These are phyloP conservation scores for Pseudozyma hubeiensis DNA, from an alignment of 1,284 basidiomycete species.

Conservation along the genomic window DNA sequence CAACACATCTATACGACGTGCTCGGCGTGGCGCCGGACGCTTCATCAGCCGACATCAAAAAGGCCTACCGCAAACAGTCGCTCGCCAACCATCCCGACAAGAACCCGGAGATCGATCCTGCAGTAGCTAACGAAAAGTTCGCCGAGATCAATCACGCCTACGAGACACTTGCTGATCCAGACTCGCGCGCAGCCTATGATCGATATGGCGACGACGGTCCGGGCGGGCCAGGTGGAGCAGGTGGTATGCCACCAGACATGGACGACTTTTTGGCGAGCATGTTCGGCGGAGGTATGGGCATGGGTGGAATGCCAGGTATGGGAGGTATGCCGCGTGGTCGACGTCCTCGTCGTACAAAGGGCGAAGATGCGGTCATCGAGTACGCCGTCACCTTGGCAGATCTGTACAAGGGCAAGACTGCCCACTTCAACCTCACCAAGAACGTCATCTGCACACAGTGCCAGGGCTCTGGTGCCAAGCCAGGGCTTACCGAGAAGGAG, in stretches of 20 bases:
- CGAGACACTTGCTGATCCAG: constrained; percentile 62
- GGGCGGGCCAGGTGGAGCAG: constrained; percentile 36
- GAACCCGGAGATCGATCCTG: constrained; percentile 60
- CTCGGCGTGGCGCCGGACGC: constrained; percentile 78
- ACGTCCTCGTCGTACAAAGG: constrained; percentile 64
- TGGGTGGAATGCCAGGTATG: constrained; percentile 56
- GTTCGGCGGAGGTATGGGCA: constrained; percentile 61
- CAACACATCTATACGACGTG: constrained; percentile 68
- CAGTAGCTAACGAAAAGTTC: constrained; percentile 60
- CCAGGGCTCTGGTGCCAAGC: constrained; percentile 86
- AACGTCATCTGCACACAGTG: constrained; percentile 83
- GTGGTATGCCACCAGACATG: constrained; percentile 54
- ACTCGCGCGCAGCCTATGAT: constrained; percentile 61
- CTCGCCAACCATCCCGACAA: constrained; percentile 66
- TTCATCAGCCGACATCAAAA: constrained; percentile 83
- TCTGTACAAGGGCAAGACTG: constrained; percentile 88
- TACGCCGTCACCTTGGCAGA: constrained; percentile 91
- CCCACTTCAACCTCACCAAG: constrained; percentile 89
- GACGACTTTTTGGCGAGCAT: constrained; percentile 63
- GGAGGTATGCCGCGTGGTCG: constrained; percentile 69
- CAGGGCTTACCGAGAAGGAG: constrained; percentile 81
- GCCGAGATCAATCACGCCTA: constrained; percentile 65
- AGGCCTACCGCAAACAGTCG: constrained; percentile 73
- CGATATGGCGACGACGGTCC: constrained; percentile 58
- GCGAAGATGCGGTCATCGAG: constrained; percentile 72